phyloP scores from a whole-genome alignment of 2,329 filamentous ascomycete species.

The Cadophora gregata region DNA sequence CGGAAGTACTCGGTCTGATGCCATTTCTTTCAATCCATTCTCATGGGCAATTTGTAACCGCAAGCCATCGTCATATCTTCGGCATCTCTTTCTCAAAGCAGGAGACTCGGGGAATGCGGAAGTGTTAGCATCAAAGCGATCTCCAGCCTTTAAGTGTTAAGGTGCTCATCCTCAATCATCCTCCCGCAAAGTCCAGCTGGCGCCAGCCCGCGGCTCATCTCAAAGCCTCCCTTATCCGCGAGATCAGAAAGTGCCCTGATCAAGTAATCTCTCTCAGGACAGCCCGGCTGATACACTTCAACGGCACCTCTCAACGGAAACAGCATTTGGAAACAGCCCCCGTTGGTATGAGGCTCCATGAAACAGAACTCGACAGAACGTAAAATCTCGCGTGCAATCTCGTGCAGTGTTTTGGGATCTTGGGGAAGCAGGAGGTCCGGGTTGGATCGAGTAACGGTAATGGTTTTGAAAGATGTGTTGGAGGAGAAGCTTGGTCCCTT shows the following conservation, averaged over 20 bases:
- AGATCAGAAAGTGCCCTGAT: slow-evolving; percentile 23
- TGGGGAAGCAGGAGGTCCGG: slow-evolving; percentile 25
- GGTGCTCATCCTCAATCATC: slow-evolving; percentile 21
- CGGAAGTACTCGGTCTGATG: too few species aligned
- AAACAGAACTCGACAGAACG: slow-evolving; percentile 20
- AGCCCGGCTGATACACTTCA: slow-evolving; percentile 26
- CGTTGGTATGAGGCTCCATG: slow-evolving; percentile 21
- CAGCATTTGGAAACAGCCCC: slow-evolving; percentile 28
- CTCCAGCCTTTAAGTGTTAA: neutral
- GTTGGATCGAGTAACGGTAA: slow-evolving; percentile 22
- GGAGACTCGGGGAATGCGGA: neutral
- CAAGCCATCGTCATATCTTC: too few species aligned
- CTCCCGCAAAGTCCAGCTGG: slow-evolving; percentile 21
- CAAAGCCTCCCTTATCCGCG: slow-evolving; percentile 29
- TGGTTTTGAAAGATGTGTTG: neutral
- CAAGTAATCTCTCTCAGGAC: slow-evolving; percentile 26
- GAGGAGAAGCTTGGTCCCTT: slow-evolving; percentile 1
- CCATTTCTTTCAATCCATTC: too few species aligned
- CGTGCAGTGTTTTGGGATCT: slow-evolving; percentile 29
- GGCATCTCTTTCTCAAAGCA: neutral
- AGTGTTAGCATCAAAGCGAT: neutral
- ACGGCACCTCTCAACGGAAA: slow-evolving; percentile 26
- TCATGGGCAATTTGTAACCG: too few species aligned
- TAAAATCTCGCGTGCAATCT: slow-evolving; percentile 27
- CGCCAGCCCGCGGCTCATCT: slow-evolving; percentile 26